A percentile compares a stretch with the other conserved stretches of the same genome.
Evolutionary conservation across 192 early-diverging fungal genomes (phyloP).

Genomic region (Coemansia sp.): DNA sequence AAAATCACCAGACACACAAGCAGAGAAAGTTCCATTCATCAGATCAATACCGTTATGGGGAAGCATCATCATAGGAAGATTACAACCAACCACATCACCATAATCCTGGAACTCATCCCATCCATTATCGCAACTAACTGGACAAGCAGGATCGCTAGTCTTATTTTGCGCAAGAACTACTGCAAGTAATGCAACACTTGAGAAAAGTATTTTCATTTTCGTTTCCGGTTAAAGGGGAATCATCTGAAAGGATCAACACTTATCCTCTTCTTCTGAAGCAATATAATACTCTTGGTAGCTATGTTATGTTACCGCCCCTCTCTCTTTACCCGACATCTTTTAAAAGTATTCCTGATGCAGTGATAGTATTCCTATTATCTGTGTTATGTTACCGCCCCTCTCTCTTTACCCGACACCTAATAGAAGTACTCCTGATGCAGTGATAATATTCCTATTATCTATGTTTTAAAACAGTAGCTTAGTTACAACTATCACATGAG

Average conservation of each 20-base stretch:
- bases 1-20: not conserved
- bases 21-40: not conserved
- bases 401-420: too few species aligned
- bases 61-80: not conserved
- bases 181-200: not conserved
- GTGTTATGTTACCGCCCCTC: too few species aligned
- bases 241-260: not conserved
- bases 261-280: not conserved
- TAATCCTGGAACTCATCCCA: not conserved
- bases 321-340: not conserved
- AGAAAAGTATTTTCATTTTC: not conserved
- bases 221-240: too few species aligned
- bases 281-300: not conserved
- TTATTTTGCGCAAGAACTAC: not conserved
- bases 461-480: too few species aligned
- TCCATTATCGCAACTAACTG: constrained; percentile 1
- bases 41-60: not conserved
- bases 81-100: not conserved
- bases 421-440: too few species aligned
- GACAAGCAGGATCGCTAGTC: not conserved
- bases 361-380: too few species aligned
- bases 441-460: too few species aligned
- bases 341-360: too few species aligned
- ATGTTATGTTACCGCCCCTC: not conserved
- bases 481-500: too few species aligned